These are phyloP conservation scores for Nectriaceae sp. DNA, from an alignment of 2,329 filamentous ascomycete species.

Conservation along the genomic window DNA sequence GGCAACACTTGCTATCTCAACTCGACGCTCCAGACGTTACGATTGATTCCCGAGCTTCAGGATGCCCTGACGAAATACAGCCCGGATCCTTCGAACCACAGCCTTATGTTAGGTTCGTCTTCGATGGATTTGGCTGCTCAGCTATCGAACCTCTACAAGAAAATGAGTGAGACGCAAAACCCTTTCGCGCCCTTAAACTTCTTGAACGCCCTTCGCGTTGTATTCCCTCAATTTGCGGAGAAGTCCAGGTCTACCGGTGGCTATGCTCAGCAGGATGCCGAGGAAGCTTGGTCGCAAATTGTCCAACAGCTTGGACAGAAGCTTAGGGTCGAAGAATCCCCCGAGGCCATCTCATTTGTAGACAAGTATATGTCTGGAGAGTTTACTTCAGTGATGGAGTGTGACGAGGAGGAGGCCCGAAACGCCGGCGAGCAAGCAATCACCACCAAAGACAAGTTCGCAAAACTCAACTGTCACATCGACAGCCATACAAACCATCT, in stretches of 20 bases:
- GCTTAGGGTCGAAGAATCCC: constrained; percentile 62
- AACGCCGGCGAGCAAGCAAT: constrained; percentile 73
- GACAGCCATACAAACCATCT: constrained; percentile 85
- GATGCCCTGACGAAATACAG: constrained; percentile 68
- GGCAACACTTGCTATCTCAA: constrained; percentile 99
- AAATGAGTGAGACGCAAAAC: constrained; percentile 86
- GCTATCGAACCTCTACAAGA: constrained; percentile 80
- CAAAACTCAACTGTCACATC: constrained; percentile 97
- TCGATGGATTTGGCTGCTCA: constrained; percentile 71
- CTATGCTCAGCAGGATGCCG: constrained; percentile 97
- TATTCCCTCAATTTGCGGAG: constrained; percentile 93
- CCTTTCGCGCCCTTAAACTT: constrained; percentile 85
- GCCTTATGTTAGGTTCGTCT: constrained; percentile 38
- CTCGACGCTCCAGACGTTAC: constrained; percentile 90
- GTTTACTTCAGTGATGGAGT: constrained; percentile 77
- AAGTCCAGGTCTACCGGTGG: constrained; percentile 78
- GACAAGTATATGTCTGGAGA: constrained; percentile 88
- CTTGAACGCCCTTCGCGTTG: constrained; percentile 73
- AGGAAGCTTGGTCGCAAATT: constrained; percentile 98
- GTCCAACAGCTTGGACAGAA: constrained; percentile 79
- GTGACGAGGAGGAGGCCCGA: constrained; percentile 77
- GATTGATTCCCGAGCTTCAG: constrained; percentile 88
- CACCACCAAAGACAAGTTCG: constrained; percentile 72
- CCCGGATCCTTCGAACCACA: constrained; percentile 44
- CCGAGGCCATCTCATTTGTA: constrained; percentile 69